Conservation (phyloP, 2,329 filamentous ascomycete genomes). For the Hansfordia pulvinata region DNA sequence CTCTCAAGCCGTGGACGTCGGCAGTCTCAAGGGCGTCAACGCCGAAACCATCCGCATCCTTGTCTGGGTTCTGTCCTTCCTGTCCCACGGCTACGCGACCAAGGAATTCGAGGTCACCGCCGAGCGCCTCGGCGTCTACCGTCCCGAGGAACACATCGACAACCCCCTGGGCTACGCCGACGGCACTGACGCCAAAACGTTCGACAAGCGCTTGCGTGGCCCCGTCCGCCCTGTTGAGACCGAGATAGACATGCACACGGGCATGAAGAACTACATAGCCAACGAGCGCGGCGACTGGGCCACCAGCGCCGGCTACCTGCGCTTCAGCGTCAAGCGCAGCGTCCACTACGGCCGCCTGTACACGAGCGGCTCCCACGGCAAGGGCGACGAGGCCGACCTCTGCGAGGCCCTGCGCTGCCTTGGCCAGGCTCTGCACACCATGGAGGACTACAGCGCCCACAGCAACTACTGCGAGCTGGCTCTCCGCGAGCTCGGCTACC, state of each 20-base stretch:
- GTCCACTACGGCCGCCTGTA: slow-evolving; percentile 71
- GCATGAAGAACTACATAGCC: slow-evolving; percentile 99
- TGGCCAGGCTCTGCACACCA: slow-evolving; percentile 62
- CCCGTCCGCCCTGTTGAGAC: slow-evolving; percentile 62
- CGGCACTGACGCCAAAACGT: slow-evolving; percentile 69
- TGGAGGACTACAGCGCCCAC: slow-evolving; percentile 71
- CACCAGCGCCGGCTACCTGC: slow-evolving; percentile 76
- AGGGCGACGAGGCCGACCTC: slow-evolving; percentile 62
- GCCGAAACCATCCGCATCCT: slow-evolving; percentile 67
- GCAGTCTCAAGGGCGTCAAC: slow-evolving; percentile 65
- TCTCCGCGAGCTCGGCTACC: slow-evolving; percentile 57
- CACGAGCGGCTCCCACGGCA: slow-evolving; percentile 46
- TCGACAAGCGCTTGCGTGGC: slow-evolving; percentile 67
- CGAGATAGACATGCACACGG: slow-evolving; percentile 60
- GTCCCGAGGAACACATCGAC: slow-evolving; percentile 61
- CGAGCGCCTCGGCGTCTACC: slow-evolving; percentile 67
- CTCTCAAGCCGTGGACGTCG: slow-evolving; percentile 71
- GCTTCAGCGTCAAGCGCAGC: slow-evolving; percentile 58
- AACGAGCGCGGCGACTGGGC: slow-evolving; percentile 82
- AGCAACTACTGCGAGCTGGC: slow-evolving; percentile 75
- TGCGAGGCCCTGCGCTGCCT: slow-evolving; percentile 67
- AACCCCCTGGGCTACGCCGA: slow-evolving; percentile 82
- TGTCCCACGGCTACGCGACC: slow-evolving; percentile 76
- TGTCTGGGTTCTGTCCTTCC: slow-evolving; percentile 71
- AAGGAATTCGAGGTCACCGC: slow-evolving; percentile 75